Evolutionary conservation across 139 green algal genomes (phyloP).

Genomic region (Axilococcus clingmanii): DNA sequence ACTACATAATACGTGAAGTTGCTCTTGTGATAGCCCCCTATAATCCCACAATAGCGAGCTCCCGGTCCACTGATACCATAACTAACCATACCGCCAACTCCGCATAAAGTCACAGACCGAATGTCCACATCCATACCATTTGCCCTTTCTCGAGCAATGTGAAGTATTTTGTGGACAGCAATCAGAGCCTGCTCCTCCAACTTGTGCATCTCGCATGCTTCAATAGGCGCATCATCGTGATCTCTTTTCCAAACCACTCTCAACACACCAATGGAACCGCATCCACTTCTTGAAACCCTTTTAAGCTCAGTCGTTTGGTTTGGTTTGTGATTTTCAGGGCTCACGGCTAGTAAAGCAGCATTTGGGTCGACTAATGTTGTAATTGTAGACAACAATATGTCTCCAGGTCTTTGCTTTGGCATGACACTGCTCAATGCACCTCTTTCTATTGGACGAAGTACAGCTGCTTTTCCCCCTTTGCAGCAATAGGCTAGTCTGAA

Average conservation of each 20-base stretch:
- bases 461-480: conserved; percentile 59
- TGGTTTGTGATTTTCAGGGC: too few species aligned
- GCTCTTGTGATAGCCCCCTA: conserved; percentile 48
- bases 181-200: conserved; percentile 23
- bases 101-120: conserved; percentile 58
- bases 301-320: too few species aligned
- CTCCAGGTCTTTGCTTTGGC: conserved; percentile 1
- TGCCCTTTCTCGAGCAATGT: conserved; percentile 44
- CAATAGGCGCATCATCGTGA: too few species aligned
- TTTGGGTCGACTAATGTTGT: conserved; percentile 49
- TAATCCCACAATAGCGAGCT: conserved; percentile 58
- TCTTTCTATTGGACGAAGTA: conserved; percentile 39
- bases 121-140: conserved; percentile 32
- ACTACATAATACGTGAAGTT: conserved; percentile 65
- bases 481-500: conserved; percentile 55
- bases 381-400: conserved; percentile 50
- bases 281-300: too few species aligned
- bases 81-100: conserved; percentile 39
- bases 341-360: conserved; percentile 23
- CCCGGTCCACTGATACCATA: conserved; percentile 63
- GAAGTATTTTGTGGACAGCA: conserved; percentile 34
- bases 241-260: too few species aligned
- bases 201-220: too few species aligned
- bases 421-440: conserved; percentile 20
- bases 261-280: too few species aligned